Evolutionary conservation across 192 early-diverging fungal species (phyloP).

Genomic region (Umbelopsis sp.): DNA sequence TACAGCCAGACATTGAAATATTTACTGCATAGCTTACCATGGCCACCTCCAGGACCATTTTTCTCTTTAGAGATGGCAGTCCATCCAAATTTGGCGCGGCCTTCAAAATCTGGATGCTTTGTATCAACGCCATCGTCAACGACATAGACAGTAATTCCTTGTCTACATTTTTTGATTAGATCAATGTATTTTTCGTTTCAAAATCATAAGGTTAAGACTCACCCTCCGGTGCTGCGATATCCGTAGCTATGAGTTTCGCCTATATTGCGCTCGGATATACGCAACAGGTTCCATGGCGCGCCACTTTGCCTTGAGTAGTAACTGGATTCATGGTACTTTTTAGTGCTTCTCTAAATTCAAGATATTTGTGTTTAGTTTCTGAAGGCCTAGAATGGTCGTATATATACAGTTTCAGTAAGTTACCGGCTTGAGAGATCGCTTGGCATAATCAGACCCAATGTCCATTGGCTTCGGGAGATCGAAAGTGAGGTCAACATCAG

Average conservation of each 20-base stretch:
- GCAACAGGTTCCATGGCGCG: conserved; percentile 85
- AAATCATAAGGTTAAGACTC: not conserved
- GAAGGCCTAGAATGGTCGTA: conserved; percentile 43
- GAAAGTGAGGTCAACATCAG: conserved; percentile 26
- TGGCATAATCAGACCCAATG: not conserved
- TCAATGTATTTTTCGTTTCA: not conserved
- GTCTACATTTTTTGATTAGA: not conserved
- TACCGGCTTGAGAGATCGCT: not conserved
- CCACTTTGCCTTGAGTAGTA: conserved; percentile 50
- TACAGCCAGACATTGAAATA: not conserved
- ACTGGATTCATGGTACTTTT: conserved; percentile 53
- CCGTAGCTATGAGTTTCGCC: conserved; percentile 16
- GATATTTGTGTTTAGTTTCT: conserved; percentile 21
- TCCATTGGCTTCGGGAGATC: conserved; percentile 16
- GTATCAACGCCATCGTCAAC: conserved; percentile 63
- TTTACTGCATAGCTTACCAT: conserved; percentile 37
- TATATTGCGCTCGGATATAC: conserved; percentile 73
- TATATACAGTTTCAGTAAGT: not conserved
- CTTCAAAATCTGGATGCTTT: conserved; percentile 69
- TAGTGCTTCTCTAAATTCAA: conserved; percentile 73
- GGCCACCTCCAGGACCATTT: conserved; percentile 39
- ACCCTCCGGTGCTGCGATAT: conserved; percentile 27
- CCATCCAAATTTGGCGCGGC: conserved; percentile 67
- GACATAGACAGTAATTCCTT: conserved; percentile 59
- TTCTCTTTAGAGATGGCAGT: conserved; percentile 1